Conservation (phyloP, 257 asterid species). For the Anisodus acutangulus region DNA sequence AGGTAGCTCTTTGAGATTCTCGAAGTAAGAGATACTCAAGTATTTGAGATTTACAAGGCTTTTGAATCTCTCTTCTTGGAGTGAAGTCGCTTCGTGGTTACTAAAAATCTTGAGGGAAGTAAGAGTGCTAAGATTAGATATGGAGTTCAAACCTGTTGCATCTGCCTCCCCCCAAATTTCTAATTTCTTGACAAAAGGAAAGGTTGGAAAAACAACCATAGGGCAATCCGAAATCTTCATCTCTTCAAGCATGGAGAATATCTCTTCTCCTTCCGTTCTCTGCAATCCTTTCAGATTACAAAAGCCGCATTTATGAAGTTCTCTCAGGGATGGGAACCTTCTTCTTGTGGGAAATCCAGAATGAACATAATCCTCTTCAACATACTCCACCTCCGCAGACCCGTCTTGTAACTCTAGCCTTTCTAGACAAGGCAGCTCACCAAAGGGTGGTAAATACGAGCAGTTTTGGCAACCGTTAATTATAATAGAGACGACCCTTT, state of each 20-base stretch:
- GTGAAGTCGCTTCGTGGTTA: background rate
- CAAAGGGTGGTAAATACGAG: constrained; percentile 33
- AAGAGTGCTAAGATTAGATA: background rate
- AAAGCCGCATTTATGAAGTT: background rate
- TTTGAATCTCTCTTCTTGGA: constrained; percentile 11
- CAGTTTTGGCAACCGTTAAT: background rate
- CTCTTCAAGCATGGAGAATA: constrained; percentile 33
- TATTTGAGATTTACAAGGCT: background rate
- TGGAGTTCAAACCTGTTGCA: constrained; percentile 7
- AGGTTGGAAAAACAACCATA: background rate
- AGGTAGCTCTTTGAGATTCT: background rate
- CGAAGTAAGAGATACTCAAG: background rate
- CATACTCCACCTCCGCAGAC: constrained; percentile 13
- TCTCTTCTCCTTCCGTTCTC: background rate
- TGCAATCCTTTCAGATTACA: constrained; percentile 35
- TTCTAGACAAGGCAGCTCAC: constrained; percentile 33
- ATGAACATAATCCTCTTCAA: constrained; percentile 23
- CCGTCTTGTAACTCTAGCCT: background rate
- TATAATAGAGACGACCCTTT: background rate
- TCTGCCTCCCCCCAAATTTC: background rate
- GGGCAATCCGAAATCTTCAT: background rate
- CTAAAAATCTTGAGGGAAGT: background rate
- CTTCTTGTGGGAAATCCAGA: background rate
- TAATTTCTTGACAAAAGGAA: background rate
- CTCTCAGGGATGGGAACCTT: constrained; percentile 28